These are phyloP conservation scores for Kingdonia uniflora DNA, from an alignment of 164 flowering plant genomes.

Conservation along the genomic window DNA sequence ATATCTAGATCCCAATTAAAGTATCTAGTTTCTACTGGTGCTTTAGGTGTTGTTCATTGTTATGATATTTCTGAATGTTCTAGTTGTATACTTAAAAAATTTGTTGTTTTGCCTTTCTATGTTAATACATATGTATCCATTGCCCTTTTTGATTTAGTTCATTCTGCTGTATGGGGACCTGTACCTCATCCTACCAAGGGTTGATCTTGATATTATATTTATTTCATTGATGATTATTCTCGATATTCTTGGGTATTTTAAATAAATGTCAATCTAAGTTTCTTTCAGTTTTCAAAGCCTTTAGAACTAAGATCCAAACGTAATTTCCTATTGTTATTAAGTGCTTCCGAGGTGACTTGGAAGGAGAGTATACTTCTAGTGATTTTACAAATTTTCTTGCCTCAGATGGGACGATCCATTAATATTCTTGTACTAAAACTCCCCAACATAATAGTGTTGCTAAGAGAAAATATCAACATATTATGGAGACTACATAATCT, in stretches of 20 bases:
- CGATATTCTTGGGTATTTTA: neutral
- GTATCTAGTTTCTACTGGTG: neutral
- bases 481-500: neutral
- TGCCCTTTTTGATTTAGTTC: neutral
- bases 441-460: constrained; percentile 3
- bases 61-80: constrained; percentile 2
- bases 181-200: constrained; percentile 1
- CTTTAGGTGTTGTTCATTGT: neutral
- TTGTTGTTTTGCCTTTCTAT: neutral
- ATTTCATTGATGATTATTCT: neutral
- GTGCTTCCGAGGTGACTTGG: constrained; percentile 1
- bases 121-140: neutral
- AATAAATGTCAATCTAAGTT: neutral
- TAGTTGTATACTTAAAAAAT: neutral
- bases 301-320: neutral
- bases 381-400: constrained; percentile 1
- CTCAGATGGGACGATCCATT: constrained; percentile 3
- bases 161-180: neutral
- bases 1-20: neutral
- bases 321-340: neutral
- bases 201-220: neutral
- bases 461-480: constrained; percentile 2
- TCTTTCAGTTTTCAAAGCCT: neutral
- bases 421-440: constrained; percentile 3
- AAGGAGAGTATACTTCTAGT: neutral